Evolutionary conservation across 345 rosid species (phyloP).

Genomic region (Gossypium longicalyx): DNA sequence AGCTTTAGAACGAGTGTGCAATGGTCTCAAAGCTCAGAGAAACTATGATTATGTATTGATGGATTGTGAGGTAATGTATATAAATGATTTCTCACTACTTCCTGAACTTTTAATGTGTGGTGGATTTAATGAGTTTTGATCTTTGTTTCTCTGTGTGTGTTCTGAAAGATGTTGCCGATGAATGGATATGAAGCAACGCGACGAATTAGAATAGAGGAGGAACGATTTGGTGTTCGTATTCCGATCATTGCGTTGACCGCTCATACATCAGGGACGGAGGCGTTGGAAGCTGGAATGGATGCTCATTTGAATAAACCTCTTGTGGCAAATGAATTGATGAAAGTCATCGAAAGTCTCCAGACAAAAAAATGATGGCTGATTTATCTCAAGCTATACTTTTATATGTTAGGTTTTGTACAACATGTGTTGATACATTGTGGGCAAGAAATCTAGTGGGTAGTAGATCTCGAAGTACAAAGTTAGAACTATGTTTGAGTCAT

Average conservation of each 20-base stretch:
- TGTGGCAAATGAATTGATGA: neutral
- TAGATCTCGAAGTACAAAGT: no score
- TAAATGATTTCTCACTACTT: neutral
- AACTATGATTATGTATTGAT: constrained; percentile 63
- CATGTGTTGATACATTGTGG: neutral
- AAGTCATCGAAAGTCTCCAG: neutral
- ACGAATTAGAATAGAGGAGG: constrained; percentile 55
- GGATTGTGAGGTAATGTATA: constrained; percentile 69
- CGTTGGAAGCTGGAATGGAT: constrained; percentile 16
- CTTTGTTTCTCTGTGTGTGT: neutral
- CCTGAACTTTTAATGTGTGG: neutral
- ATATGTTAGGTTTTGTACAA: neutral
- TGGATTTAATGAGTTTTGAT: neutral
- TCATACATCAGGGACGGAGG: constrained; percentile 37
- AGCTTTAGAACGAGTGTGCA: constrained; percentile 42
- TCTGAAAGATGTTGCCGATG: constrained; percentile 67
- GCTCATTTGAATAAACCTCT: neutral
- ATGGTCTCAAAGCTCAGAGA: constrained; percentile 23
- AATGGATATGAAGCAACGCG: constrained; percentile 66
- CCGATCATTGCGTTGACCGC: constrained; percentile 79
- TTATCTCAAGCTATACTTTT: neutral
- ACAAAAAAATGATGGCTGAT: neutral
- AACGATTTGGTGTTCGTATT: constrained; percentile 33
- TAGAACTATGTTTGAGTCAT: no score
- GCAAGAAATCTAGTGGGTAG: no score